Conservation (phyloP, 139 green algal species). For the Picochlorum sp. region DNA sequence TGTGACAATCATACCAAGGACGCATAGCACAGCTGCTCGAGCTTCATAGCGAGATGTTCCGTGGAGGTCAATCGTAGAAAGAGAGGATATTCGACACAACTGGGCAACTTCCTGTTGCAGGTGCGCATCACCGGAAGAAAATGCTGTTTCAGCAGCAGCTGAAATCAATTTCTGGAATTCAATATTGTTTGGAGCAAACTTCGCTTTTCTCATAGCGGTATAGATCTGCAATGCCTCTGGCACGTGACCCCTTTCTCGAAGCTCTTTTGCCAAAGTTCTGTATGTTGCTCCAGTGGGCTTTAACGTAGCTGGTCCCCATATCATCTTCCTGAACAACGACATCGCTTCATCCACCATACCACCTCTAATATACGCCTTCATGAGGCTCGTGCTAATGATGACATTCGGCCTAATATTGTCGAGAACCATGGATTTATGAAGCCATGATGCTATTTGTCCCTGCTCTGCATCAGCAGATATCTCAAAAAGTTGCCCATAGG, state of each 20-base stretch:
- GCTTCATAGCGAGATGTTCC: conserved; percentile 30
- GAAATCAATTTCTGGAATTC: conserved; percentile 39
- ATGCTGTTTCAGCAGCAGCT: conserved; percentile 24
- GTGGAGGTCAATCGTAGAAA: conserved; percentile 33
- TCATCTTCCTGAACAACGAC: conserved; percentile 37
- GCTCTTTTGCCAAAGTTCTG: conserved; percentile 15
- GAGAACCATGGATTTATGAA: conserved; percentile 13
- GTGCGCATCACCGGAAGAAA: conserved; percentile 16
- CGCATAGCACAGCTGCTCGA: conserved; percentile 38
- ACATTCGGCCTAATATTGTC: conserved; percentile 19
- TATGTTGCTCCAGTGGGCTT: conserved; percentile 29
- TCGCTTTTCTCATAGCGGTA: conserved; percentile 24
- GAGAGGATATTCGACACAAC: conserved; percentile 4
- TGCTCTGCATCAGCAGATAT: conserved; percentile 17
- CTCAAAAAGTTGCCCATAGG: conserved; percentile 35
- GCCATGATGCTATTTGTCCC: conserved; percentile 1
- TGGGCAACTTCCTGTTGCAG: conserved; percentile 8
- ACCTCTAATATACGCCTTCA: conserved; percentile 32
- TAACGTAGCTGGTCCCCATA: conserved; percentile 20
- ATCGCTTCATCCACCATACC: conserved; percentile 29
- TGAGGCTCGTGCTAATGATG: conserved; percentile 21
- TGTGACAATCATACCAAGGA: conserved; percentile 27
- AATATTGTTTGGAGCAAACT: conserved; percentile 15
- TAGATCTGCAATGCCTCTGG: conserved; percentile 32
- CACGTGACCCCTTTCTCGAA: conserved; percentile 19